Percentiles rank a stretch among this genome's conserved stretches.
Conservation (phyloP, 2,329 filamentous ascomycete genomes). For the Ascocoryne sarcoides region DNA sequence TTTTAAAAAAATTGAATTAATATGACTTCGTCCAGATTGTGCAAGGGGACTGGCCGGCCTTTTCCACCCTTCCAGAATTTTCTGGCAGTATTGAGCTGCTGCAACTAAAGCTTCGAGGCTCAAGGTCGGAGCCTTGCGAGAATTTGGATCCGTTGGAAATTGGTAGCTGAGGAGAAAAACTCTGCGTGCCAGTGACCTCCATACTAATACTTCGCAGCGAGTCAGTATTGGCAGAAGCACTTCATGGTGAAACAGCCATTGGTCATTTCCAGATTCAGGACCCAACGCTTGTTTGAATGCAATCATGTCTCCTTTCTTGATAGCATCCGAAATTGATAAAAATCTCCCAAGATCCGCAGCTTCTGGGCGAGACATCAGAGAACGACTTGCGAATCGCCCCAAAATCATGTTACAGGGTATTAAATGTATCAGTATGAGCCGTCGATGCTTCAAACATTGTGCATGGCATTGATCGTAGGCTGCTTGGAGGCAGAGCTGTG, state of each 20-base stretch:
- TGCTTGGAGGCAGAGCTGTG: constrained; percentile 64
- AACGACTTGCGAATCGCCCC: constrained; percentile 66
- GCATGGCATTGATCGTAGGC: constrained; percentile 72
- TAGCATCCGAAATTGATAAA: constrained; percentile 60
- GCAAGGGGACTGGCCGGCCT: constrained; percentile 20
- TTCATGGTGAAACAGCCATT: constrained; percentile 69
- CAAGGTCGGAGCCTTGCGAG: constrained; percentile 62
- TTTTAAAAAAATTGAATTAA: constrained; percentile 43
- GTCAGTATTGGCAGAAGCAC: constrained; percentile 69
- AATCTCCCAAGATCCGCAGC: constrained; percentile 60
- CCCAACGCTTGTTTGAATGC: constrained; percentile 63
- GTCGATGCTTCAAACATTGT: constrained; percentile 67
- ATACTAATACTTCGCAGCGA: constrained; percentile 71
- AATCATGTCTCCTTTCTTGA: constrained; percentile 65
- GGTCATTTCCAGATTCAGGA: constrained; percentile 41
- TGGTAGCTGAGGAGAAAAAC: constrained; percentile 72
- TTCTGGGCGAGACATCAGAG: constrained; percentile 62
- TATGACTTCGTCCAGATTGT: constrained; percentile 30
- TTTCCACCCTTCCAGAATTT: constrained; percentile 49
- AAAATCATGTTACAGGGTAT: constrained; percentile 76
- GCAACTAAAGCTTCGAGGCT: constrained; percentile 60
- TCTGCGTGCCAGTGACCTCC: constrained; percentile 71
- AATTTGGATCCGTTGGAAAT: constrained; percentile 48
- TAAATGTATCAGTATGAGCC: constrained; percentile 73
- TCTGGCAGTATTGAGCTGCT: constrained; percentile 58